These are phyloP conservation scores for Diaporthe sp. DNA, from an alignment of 2,329 filamentous ascomycete species.

Conservation along the genomic window DNA sequence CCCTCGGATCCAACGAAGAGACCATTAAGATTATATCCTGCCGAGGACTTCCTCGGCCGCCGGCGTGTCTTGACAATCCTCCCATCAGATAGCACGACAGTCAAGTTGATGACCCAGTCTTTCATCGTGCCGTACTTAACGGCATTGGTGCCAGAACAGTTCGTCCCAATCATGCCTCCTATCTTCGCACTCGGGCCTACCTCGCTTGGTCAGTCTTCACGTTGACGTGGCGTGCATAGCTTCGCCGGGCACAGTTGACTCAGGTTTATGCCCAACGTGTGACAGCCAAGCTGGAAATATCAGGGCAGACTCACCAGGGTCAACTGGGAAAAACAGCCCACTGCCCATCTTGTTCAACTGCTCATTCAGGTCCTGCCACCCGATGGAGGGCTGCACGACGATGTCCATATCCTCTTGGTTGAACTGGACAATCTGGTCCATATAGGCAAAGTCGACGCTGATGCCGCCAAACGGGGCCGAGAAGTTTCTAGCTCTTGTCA, in stretches of 20 bases:
- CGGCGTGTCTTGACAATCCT: constrained; percentile 83
- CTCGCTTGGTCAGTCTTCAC: neutral
- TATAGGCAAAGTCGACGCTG: constrained; percentile 89
- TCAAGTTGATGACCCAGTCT: constrained; percentile 84
- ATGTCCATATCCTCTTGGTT: constrained; percentile 93
- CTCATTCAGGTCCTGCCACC: constrained; percentile 92
- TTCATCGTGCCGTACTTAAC: constrained; percentile 90
- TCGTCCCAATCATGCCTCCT: constrained; percentile 87
- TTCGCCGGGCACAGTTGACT: neutral
- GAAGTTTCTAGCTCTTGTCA: constrained; percentile 70
- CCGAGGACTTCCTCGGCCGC: constrained; percentile 84
- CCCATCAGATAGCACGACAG: constrained; percentile 84
- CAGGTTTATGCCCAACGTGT: neutral
- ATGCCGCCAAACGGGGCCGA: constrained; percentile 88
- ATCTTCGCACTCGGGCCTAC: constrained; percentile 77
- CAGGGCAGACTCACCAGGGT: constrained; percentile 72
- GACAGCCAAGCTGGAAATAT: neutral
- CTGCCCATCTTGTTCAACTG: constrained; percentile 75
- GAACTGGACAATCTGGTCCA: constrained; percentile 85
- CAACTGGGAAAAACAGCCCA: constrained; percentile 91
- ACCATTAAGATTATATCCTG: constrained; percentile 86
- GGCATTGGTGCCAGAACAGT: constrained; percentile 83
- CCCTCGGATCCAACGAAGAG: constrained; percentile 88
- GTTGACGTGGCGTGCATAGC: neutral
- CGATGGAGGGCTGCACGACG: constrained; percentile 90